phyloP scores from a whole-genome alignment of 1,284 basidiomycete genomes.

The Ustilago bromivora region DNA sequence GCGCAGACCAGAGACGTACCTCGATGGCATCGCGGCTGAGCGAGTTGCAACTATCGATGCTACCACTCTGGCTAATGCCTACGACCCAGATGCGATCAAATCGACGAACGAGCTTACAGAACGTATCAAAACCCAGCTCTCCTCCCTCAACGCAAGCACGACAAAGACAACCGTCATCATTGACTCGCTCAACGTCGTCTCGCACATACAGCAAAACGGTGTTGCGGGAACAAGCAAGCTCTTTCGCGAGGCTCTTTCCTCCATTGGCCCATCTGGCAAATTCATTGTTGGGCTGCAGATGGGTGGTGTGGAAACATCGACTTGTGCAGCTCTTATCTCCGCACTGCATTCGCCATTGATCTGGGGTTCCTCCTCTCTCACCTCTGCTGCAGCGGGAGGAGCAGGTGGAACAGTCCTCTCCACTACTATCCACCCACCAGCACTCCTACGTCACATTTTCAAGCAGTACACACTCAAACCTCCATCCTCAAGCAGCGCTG shows the following conservation, averaged over 20 bases:
- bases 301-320: slow-evolving; percentile 25
- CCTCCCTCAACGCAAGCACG: slow-evolving; percentile 4
- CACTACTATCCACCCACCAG: slow-evolving; percentile 39
- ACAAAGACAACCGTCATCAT: slow-evolving; percentile 45
- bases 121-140: slow-evolving; percentile 8
- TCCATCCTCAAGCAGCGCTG: slow-evolving; percentile 25
- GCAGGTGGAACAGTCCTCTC: slow-evolving; percentile 33
- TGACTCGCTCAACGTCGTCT: slow-evolving; percentile 58
- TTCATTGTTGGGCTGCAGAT: slow-evolving; percentile 46
- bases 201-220: slow-evolving; percentile 13
- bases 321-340: slow-evolving; percentile 28
- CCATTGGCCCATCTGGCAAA: slow-evolving; percentile 38
- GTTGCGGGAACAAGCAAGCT: slow-evolving; percentile 23
- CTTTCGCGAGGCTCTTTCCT: slow-evolving; percentile 27
- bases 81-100: slow-evolving; percentile 13
- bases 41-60: slow-evolving; percentile 31
- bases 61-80: slow-evolving; percentile 22
- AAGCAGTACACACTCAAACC: slow-evolving; percentile 57
- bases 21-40: slow-evolving; percentile 17
- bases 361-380: slow-evolving; percentile 26
- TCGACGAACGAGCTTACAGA: slow-evolving; percentile 15
- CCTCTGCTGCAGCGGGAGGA: background rate
- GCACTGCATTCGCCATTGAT: slow-evolving; percentile 48
- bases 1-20: slow-evolving; percentile 30
- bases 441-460: slow-evolving; percentile 45